Evolutionary conservation across 305 asterid species (phyloP).

Genomic region (Andrographis paniculata): DNA sequence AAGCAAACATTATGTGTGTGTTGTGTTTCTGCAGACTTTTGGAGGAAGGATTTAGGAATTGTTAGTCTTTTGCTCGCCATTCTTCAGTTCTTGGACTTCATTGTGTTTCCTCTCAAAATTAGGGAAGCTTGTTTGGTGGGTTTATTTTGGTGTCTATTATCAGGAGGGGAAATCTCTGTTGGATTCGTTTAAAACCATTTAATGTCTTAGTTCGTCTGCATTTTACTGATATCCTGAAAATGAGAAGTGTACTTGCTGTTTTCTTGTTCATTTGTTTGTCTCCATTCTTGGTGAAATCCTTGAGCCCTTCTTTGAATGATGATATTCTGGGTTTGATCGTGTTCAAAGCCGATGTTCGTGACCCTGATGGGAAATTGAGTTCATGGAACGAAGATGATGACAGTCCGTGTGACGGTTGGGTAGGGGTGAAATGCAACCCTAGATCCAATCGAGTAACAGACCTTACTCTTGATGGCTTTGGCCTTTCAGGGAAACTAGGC

Average conservation of each 20-base stretch:
- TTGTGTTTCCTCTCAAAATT: no score
- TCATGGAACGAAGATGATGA: constrained; percentile 89
- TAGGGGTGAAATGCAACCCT: constrained; percentile 66
- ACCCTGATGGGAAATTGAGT: constrained; percentile 47
- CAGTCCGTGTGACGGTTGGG: constrained; percentile 63
- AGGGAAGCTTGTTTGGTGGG: no score
- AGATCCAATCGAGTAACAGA: constrained; percentile 83
- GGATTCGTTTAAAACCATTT: no score
- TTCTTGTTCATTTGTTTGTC: constrained; percentile 14
- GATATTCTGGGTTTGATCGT: constrained; percentile 89
- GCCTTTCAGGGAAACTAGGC: constrained; percentile 74
- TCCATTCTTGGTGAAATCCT: constrained; percentile 32
- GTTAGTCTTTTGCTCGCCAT: no score
- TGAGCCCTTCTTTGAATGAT: constrained; percentile 63
- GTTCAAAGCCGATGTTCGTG: constrained; percentile 72
- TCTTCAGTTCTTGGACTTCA: no score
- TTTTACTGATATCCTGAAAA: neutral
- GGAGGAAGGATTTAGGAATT: neutral
- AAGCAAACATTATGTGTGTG: neutral
- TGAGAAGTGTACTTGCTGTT: neutral
- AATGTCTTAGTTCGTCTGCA: constrained; percentile 21
- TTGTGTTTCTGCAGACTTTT: neutral
- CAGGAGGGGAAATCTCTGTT: no score
- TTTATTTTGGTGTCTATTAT: no score
- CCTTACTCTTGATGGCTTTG: constrained; percentile 72